Conservation (phyloP, 2,329 filamentous ascomycete species). For the Didymella segeticola region DNA sequence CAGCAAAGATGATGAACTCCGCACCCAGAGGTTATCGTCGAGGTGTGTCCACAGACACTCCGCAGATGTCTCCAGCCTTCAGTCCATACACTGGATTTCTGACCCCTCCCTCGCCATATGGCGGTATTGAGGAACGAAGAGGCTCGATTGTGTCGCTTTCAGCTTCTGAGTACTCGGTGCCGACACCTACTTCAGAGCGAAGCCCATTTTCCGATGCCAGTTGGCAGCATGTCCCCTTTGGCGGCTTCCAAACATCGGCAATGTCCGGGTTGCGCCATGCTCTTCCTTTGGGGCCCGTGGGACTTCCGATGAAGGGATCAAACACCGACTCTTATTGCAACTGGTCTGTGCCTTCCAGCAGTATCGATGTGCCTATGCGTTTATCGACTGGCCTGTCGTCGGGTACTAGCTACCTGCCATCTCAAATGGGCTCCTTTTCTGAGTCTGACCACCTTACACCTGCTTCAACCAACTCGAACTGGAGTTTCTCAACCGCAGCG, state of each 20-base stretch:
- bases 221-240: conserved; percentile 26
- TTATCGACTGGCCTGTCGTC: conserved; percentile 1
- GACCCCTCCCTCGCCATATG: conserved; percentile 36
- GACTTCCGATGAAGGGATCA: conserved; percentile 13
- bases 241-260: conserved; percentile 20
- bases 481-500: conserved; percentile 11
- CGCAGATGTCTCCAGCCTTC: conserved; percentile 26
- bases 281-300: conserved; percentile 11
- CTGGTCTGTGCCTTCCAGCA: conserved; percentile 9
- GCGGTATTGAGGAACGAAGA: conserved; percentile 34
- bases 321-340: conserved; percentile 10
- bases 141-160: conserved; percentile 39
- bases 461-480: conserved; percentile 7
- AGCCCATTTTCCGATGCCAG: conserved; percentile 32
- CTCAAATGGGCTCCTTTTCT: conserved; percentile 6
- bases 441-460: conserved; percentile 5
- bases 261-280: conserved; percentile 25
- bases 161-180: conserved; percentile 34
- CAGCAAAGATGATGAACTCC: conserved; percentile 19
- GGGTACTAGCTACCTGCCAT: conserved; percentile 6
- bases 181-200: conserved; percentile 36
- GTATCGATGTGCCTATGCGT: conserved; percentile 7
- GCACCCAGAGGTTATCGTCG: conserved; percentile 15
- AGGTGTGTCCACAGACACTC: conserved; percentile 28
- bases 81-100: conserved; percentile 31